phyloP scores from a whole-genome alignment of 257 asterid genomes.

The Solanum clarkiae region DNA sequence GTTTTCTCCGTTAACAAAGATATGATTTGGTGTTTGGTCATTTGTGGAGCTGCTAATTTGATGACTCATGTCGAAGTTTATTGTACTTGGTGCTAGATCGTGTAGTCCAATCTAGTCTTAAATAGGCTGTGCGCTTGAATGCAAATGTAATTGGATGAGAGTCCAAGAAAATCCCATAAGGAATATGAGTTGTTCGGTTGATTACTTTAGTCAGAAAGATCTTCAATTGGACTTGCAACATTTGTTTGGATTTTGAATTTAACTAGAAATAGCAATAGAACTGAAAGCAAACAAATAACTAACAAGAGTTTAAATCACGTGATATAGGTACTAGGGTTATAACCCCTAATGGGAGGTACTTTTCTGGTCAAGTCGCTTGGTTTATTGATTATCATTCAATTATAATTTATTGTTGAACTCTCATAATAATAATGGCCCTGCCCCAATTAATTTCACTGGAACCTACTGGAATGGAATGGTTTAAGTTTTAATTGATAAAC shows the following conservation, averaged over 20 bases:
- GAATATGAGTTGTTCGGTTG: background rate
- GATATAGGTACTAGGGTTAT: background rate
- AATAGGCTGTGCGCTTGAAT: background rate
- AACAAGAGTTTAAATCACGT: background rate
- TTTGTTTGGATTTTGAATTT: background rate
- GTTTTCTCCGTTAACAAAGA: background rate
- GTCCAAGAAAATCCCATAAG: background rate
- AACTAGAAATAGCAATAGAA: background rate
- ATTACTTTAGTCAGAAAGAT: background rate
- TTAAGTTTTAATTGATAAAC: background rate
- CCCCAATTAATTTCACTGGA: background rate
- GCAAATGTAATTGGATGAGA: background rate
- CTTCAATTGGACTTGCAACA: background rate
- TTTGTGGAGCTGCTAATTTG: background rate
- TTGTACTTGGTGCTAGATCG: background rate
- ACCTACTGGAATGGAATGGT: background rate
- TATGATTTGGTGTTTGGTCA: background rate
- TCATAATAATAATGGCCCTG: background rate
- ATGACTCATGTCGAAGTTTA: background rate
- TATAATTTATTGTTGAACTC: background rate
- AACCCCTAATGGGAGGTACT: background rate
- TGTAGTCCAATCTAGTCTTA: background rate
- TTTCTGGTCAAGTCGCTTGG: background rate
- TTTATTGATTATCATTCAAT: background rate
- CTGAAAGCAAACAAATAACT: background rate